Conservation (phyloP, 495 filamentous ascomycete species). For the Neurospora sp. region DNA sequence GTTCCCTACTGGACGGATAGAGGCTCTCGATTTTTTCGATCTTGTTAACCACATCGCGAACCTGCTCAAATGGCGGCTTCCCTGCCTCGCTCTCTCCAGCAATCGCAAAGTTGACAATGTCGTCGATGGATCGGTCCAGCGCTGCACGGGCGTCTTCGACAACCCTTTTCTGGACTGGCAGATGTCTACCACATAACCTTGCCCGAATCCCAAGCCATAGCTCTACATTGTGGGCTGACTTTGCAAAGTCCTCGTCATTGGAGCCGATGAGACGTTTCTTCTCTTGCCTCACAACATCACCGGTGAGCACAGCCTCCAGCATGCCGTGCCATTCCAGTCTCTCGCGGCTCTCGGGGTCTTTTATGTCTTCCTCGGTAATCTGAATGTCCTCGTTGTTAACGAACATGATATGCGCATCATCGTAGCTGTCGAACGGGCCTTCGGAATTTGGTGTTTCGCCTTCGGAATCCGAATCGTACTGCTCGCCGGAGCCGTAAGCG, state of each 20-base stretch:
- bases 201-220: slow-evolving; percentile 86
- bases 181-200: slow-evolving; percentile 68
- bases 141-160: slow-evolving; percentile 67
- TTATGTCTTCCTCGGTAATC: slow-evolving; percentile 79
- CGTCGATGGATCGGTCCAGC: slow-evolving; percentile 65
- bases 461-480: slow-evolving; percentile 80
- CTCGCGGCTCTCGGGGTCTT: slow-evolving; percentile 80
- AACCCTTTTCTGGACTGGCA: slow-evolving; percentile 71
- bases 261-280: slow-evolving; percentile 88
- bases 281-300: slow-evolving; percentile 95
- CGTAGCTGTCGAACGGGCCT: slow-evolving; percentile 71
- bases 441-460: slow-evolving; percentile 75
- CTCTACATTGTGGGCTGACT: slow-evolving; percentile 64
- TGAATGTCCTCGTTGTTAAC: slow-evolving; percentile 74
- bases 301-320: slow-evolving; percentile 89
- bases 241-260: slow-evolving; percentile 59
- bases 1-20: slow-evolving; percentile 67
- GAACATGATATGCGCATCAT: slow-evolving; percentile 88
- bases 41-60: slow-evolving; percentile 76
- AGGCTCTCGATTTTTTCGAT: slow-evolving; percentile 79
- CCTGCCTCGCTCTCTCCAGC: slow-evolving; percentile 88
- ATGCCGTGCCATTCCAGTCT: slow-evolving; percentile 96
- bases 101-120: slow-evolving; percentile 85
- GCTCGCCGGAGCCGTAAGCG: slow-evolving; percentile 51
- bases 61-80: slow-evolving; percentile 75